Conservation (phyloP, 148 eudicot genomes). For the Nyssa sinensis region DNA sequence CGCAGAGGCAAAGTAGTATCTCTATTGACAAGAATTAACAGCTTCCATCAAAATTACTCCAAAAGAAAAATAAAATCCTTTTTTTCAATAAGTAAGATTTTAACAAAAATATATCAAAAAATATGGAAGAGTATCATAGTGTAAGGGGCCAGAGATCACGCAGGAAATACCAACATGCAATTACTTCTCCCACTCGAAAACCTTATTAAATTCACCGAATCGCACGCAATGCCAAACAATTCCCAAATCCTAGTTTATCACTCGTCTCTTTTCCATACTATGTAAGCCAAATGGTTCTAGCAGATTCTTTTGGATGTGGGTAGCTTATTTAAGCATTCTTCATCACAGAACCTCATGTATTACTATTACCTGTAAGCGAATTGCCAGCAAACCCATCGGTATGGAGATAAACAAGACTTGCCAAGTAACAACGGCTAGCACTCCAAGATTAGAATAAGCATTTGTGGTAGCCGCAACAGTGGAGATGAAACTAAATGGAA, state of each 20-base stretch:
- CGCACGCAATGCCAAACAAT: too few relatives aligned
- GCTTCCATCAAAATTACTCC: background rate
- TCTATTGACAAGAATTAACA: conserved; percentile 30
- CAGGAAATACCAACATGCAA: too few relatives aligned
- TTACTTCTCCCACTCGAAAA: too few relatives aligned
- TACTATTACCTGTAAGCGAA: conserved; percentile 58
- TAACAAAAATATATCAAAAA: too few relatives aligned
- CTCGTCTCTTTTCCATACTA: too few relatives aligned
- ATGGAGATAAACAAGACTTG: conserved; percentile 70
- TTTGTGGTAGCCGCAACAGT: conserved; percentile 52
- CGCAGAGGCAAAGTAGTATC: conserved; percentile 64
- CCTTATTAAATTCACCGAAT: too few relatives aligned
- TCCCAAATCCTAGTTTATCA: too few relatives aligned
- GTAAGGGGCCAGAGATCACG: too few relatives aligned
- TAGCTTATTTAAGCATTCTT: background rate
- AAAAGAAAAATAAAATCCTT: too few relatives aligned
- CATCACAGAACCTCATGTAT: background rate
- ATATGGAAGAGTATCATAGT: too few relatives aligned
- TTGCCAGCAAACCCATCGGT: conserved; percentile 54
- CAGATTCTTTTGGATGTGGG: too few relatives aligned
- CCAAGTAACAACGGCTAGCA: conserved; percentile 67
- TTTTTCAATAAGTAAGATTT: too few relatives aligned
- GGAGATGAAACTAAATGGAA: conserved; percentile 55
- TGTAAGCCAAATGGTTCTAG: background rate
- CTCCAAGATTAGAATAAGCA: conserved; percentile 48